Evolutionary conservation across 257 asterid genomes (phyloP), one percentile per base, ranked within the genome.

Genomic region (Solanum verrucosum): DNA sequence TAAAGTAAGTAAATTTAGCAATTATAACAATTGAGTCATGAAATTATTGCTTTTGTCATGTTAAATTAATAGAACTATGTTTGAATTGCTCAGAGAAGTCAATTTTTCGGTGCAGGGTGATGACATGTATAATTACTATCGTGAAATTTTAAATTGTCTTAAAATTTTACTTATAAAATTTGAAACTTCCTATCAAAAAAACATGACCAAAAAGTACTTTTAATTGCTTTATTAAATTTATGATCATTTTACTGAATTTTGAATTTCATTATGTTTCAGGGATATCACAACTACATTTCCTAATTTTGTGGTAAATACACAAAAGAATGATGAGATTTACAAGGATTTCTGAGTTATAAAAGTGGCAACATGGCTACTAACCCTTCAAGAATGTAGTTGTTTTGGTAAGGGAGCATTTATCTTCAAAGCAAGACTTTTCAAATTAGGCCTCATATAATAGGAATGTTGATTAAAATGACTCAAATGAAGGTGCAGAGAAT

Each of bases 231-330:
- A 23, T 38, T 13, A 40, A 38, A 31, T 35, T 33, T 14, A 29
- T 52, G 18, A 12, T 44, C 23, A 7, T 44, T 27, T 35, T 49
- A 38, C 72, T 60, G 27, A 31, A 35, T 16, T 86, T 5, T 13
- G 46, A 42, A 74, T 29, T 87, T 72, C 4, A 74, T 84, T 88
- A 38, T 9, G 33, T 35, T 87, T 59, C 91, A 90, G 93, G 93
- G 90, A 89, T 83, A 79, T 90, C 83, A 89, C 88, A 72, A 82
- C 86, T 84, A 63, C 89, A 88, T 90, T 92, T 86, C 93, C 93
- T 25, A 89, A 87, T 87, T 91, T 88, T 86, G 74, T 37, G 77
- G 74, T 46, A 84, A 88, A 78, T 75, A 34, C 88, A 42, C 84
- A 91, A 13, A 75, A 56, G 14, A 87, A 84, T 86, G 93, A 90